These are phyloP conservation scores for Petasospora fabianii DNA, from an alignment of 1,139 yeast genomes.

Conservation along the genomic window DNA sequence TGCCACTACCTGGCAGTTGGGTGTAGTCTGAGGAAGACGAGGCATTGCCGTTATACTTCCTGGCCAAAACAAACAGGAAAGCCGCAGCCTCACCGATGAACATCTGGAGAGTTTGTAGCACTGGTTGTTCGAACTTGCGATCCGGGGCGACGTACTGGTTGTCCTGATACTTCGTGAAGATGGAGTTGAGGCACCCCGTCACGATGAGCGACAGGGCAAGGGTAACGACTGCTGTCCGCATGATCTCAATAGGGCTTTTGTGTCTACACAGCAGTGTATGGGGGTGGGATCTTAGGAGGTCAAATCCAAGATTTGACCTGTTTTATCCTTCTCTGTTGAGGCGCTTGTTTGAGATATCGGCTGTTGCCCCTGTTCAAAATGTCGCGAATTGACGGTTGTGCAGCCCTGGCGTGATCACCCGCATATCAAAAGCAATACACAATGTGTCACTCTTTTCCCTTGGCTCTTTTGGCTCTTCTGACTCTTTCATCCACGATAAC, in stretches of 20 bases:
- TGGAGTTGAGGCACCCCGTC: slow-evolving; percentile 73
- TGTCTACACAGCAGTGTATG: too few relatives aligned
- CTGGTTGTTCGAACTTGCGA: slow-evolving; percentile 68
- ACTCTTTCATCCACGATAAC: too few relatives aligned
- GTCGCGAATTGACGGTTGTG: background rate
- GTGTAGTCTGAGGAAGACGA: slow-evolving; percentile 15
- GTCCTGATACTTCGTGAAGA: slow-evolving; percentile 75
- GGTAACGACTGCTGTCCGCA: slow-evolving; percentile 8
- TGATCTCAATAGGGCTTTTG: background rate
- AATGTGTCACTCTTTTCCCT: background rate
- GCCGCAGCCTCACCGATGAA: slow-evolving; percentile 66
- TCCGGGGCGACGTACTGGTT: slow-evolving; percentile 62
- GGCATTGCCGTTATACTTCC: background rate
- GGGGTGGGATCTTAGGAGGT: too few relatives aligned
- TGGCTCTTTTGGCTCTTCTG: background rate
- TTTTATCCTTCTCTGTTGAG: background rate
- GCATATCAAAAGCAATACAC: background rate
- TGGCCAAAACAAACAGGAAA: slow-evolving; percentile 38
- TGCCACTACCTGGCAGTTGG: slow-evolving; percentile 4
- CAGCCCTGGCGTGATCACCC: background rate
- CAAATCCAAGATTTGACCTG: background rate
- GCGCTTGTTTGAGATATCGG: background rate
- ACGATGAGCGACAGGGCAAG: slow-evolving; percentile 47
- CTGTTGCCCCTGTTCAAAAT: background rate
- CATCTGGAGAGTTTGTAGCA: slow-evolving; percentile 78